Percentiles rank a stretch among this genome's conserved stretches.
Conservation (phyloP, 1,284 basidiomycete genomes). For the Ceratobasidium sp. region DNA sequence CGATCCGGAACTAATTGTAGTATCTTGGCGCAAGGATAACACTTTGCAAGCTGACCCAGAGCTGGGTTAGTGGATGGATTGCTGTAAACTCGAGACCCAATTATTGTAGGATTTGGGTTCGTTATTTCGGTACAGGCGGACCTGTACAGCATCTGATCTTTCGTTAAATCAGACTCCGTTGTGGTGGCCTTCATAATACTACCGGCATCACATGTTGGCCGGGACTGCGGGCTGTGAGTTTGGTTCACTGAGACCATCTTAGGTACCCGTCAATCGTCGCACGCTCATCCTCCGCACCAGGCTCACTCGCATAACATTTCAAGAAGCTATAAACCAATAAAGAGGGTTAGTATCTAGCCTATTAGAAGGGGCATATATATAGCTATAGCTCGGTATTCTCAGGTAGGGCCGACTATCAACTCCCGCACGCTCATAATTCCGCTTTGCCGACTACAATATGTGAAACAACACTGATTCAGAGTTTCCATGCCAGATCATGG, state of each 20-base stretch:
- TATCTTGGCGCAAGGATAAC: conserved; percentile 17
- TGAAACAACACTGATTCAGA: no score
- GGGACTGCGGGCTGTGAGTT: conserved; percentile 43
- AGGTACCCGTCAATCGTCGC: conserved; percentile 38
- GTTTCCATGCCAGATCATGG: no score
- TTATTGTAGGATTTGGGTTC: not conserved
- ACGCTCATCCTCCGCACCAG: conserved; percentile 38
- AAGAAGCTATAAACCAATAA: no score
- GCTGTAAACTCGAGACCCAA: no score
- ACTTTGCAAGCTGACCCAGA: conserved; percentile 35
- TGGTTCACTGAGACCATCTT: conserved; percentile 43
- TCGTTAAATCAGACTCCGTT: conserved; percentile 37
- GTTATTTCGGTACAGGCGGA: not conserved
- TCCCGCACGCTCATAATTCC: no score
- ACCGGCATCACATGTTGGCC: conserved; percentile 45
- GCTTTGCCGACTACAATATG: no score
- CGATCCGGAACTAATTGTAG: not conserved
- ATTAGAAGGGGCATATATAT: no score
- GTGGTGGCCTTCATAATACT: conserved; percentile 48
- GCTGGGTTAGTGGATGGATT: no score
- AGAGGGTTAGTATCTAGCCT: no score
- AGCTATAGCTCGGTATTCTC: no score
- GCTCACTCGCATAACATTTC: not conserved
- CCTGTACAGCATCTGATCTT: not conserved
- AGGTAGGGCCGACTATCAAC: no score